phyloP scores from a whole-genome alignment of 208 protist genomes.

The Acanthamoeba healyi region DNA sequence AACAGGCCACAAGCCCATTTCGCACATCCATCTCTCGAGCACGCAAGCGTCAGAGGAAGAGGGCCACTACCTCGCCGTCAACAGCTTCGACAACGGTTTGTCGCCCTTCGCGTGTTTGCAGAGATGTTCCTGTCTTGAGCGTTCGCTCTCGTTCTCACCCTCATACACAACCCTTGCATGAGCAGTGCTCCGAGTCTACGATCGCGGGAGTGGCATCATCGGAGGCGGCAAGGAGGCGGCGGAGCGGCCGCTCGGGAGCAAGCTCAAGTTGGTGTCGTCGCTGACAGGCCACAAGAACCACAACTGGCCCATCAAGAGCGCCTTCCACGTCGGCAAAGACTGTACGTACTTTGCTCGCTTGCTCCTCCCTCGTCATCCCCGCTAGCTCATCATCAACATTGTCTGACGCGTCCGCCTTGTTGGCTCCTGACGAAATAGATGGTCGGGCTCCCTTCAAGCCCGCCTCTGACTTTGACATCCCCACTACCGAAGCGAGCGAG shows the following conservation, averaged over 20 bases:
- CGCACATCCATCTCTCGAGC: conserved; percentile 34
- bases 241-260: neutral
- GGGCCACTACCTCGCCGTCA: conserved; percentile 80
- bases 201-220: neutral
- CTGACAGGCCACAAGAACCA: conserved; percentile 82
- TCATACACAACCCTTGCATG: neutral
- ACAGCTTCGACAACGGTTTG: conserved; percentile 80
- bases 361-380: too few relatives aligned
- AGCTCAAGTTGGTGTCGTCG: conserved; percentile 66
- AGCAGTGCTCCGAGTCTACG: conserved; percentile 11
- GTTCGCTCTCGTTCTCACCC: neutral
- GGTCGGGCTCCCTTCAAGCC: neutral
- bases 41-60: neutral
- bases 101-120: too few relatives aligned
- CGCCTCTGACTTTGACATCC: neutral
- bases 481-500: neutral
- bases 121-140: too few relatives aligned
- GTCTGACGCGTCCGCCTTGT: neutral
- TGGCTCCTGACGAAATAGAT: too few relatives aligned
- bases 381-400: neutral
- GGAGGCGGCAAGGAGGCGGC: conserved; percentile 17
- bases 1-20: conserved; percentile 57
- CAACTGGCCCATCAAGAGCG: conserved; percentile 83
- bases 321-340: conserved; percentile 80
- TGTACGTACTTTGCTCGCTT: conserved; percentile 20